A percentile compares a stretch with the other conserved stretches of the same genome.
These are phyloP conservation scores for Chaetomium globosum DNA, from an alignment of 2,329 filamentous ascomycete genomes.

Conservation along the genomic window DNA sequence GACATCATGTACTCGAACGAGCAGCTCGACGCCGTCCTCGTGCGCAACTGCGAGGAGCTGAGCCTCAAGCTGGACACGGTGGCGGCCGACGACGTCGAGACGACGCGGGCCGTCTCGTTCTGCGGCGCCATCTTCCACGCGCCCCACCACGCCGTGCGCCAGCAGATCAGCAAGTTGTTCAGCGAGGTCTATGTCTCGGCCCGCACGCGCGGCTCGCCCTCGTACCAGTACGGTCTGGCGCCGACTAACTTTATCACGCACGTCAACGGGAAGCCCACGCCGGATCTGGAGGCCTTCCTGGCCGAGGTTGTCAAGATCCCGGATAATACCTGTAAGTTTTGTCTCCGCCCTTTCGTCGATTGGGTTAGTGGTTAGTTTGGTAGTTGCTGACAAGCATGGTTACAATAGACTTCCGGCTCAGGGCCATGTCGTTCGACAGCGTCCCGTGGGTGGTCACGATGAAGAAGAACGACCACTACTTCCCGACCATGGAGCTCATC, in stretches of 20 bases:
- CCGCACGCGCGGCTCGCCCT: constrained; percentile 76
- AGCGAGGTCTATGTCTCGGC: constrained; percentile 96
- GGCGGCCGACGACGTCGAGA: constrained; percentile 86
- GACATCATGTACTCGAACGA: constrained; percentile 96
- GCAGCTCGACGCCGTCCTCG: constrained; percentile 77
- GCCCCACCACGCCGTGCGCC: constrained; percentile 92
- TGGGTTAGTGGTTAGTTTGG: background rate
- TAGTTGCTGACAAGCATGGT: background rate
- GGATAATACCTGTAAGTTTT: constrained; percentile 80
- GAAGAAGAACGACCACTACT: constrained; percentile 99
- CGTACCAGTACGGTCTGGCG: constrained; percentile 87
- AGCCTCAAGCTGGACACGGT: constrained; percentile 79
- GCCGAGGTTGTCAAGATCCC: constrained; percentile 81
- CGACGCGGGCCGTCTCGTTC: constrained; percentile 87
- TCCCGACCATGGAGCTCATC: constrained; percentile 70
- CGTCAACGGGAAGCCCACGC: constrained; percentile 86
- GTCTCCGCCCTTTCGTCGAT: background rate
- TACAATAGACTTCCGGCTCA: constrained; percentile 81
- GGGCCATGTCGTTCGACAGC: constrained; percentile 97
- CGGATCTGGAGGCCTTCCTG: constrained; percentile 79
- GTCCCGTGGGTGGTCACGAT: constrained; percentile 99
- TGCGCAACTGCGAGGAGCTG: constrained; percentile 82
- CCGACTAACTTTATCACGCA: constrained; percentile 98
- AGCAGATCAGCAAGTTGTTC: constrained; percentile 95
- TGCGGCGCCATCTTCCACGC: constrained; percentile 92